Evolutionary conservation across 2,329 filamentous ascomycete genomes (phyloP), one percentile per base, ranked within the genome.

Genomic region (Fusarium graminum): DNA sequence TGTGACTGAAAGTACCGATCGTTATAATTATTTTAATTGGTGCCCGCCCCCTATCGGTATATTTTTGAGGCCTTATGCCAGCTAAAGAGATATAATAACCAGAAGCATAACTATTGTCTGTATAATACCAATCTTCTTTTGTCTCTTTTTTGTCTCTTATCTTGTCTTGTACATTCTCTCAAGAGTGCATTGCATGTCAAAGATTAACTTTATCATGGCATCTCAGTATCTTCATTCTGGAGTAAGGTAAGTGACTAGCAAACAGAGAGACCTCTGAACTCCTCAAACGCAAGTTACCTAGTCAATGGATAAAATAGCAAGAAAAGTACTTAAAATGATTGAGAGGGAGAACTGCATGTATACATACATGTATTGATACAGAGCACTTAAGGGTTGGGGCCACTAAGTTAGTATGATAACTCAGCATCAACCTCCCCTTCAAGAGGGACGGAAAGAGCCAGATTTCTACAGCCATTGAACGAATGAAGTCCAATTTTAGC

Each of bases 361-460:
- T 17, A 9, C 5, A 36, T 17, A 9, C 5, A 36, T 7, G 16
- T 36, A n/a, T 36, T n/a, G n/a, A 36, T 36, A 10, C 34, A 26
- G 36, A 61, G 40, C 38, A 26, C 46, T 41, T 16, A 32, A 14
- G 7, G 30, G 56, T 61, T 22, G 22, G 41, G 41, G 42, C 28
- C 19, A 13, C 61, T 36, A 19, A 36, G 16, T 19, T 62, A 50
- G 50, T 45, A 63, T 42, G 25, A 51, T 36, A 44, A 16, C 11
- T 52, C 52, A 25, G 28, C 17, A 13, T 29, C 10, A 60, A 40
- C 50, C 43, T 63, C 50, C 59, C 57, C 43, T 50, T 36, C 17
- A 26, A 45, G 34, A 45, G 51, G 43, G 19, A 34, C 36, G 14
- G 14, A 44, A 57, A 36, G 16, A 36, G 16, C n/a, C 13, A 7